Conservation (phyloP, 202 grass and related monocot species). For the Bolboschoenoplectus hybrid region DNA sequence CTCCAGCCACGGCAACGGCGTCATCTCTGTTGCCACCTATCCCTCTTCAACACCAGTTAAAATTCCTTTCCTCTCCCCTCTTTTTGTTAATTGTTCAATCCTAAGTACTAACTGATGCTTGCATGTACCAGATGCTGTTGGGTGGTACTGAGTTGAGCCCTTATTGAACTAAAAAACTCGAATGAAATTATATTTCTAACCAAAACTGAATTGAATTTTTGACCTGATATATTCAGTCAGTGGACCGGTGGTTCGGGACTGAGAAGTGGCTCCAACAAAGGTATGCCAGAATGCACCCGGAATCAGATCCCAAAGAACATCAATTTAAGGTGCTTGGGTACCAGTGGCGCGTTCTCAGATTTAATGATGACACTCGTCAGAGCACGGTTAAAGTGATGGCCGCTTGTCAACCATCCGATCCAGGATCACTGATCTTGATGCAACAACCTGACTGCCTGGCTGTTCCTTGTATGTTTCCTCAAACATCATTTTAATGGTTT, state of each 20-base stretch:
- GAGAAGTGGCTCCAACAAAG: conserved; percentile 79
- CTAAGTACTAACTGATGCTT: too few relatives aligned
- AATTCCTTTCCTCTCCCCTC: not conserved
- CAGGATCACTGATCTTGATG: conserved; percentile 61
- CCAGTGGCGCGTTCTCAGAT: conserved; percentile 82
- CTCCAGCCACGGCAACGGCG: conserved; percentile 73
- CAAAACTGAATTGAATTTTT: not conserved
- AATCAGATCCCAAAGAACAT: conserved; percentile 33
- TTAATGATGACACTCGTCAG: conserved; percentile 89
- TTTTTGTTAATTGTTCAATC: not conserved
- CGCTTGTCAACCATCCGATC: conserved; percentile 52
- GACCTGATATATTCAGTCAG: conserved; percentile 41
- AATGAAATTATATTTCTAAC: not conserved
- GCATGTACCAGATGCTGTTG: not conserved
- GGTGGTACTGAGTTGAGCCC: not conserved
- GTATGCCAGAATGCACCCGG: conserved; percentile 56
- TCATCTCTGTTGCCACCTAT: conserved; percentile 75
- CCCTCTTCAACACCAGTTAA: conserved; percentile 65
- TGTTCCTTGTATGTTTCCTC: conserved; percentile 80
- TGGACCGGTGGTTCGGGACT: conserved; percentile 49
- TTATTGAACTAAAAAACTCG: not conserved
- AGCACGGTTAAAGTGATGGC: conserved; percentile 85
- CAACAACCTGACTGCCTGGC: conserved; percentile 81
- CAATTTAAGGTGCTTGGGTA: conserved; percentile 86
- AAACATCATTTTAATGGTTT: conserved; percentile 5